These are phyloP conservation scores for Sordariomycetes sp. DNA, from an alignment of 2,329 filamentous ascomycete genomes.

Conservation along the genomic window DNA sequence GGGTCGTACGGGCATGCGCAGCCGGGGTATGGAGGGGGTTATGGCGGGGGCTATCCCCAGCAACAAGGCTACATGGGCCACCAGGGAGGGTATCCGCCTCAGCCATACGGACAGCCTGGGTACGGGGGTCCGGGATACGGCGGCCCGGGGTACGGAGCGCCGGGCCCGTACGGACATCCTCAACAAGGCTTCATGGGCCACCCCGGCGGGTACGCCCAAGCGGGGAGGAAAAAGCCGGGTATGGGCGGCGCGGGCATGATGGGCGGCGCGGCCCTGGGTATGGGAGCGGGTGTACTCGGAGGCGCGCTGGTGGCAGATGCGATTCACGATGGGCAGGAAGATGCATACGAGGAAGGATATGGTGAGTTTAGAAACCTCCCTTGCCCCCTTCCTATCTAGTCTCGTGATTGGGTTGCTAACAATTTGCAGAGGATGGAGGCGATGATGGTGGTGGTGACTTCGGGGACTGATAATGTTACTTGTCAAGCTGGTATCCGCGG, in stretches of 20 bases:
- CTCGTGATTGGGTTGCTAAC: neutral
- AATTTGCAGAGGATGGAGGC: slow-evolving; percentile 1
- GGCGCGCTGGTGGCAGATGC: slow-evolving; percentile 62
- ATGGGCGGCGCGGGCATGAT: slow-evolving; percentile 29
- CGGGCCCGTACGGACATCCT: slow-evolving; percentile 9
- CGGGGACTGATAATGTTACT: slow-evolving; percentile 24
- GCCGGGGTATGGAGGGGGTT: slow-evolving; percentile 5
- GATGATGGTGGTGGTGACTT: slow-evolving; percentile 7
- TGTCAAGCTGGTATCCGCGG: neutral
- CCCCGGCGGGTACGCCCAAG: slow-evolving; percentile 16
- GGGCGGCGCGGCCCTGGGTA: slow-evolving; percentile 66
- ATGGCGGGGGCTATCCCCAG: slow-evolving; percentile 19
- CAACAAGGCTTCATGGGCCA: slow-evolving; percentile 9
- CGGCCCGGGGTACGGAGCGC: neutral
- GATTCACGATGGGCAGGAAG: slow-evolving; percentile 50
- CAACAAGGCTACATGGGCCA: slow-evolving; percentile 7
- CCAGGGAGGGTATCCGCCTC: neutral
- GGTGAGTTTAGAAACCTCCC: slow-evolving; percentile 16
- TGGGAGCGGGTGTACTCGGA: slow-evolving; percentile 73
- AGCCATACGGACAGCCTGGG: neutral
- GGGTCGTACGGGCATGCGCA: neutral
- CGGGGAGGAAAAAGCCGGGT: slow-evolving; percentile 29
- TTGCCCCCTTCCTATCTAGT: neutral
- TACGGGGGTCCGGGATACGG: neutral
- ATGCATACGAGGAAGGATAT: slow-evolving; percentile 39